Percentiles rank a stretch among this genome's conserved stretches.
Evolutionary conservation across 177 flowering plant species (phyloP).

Genomic region (Vitis hybrid): DNA sequence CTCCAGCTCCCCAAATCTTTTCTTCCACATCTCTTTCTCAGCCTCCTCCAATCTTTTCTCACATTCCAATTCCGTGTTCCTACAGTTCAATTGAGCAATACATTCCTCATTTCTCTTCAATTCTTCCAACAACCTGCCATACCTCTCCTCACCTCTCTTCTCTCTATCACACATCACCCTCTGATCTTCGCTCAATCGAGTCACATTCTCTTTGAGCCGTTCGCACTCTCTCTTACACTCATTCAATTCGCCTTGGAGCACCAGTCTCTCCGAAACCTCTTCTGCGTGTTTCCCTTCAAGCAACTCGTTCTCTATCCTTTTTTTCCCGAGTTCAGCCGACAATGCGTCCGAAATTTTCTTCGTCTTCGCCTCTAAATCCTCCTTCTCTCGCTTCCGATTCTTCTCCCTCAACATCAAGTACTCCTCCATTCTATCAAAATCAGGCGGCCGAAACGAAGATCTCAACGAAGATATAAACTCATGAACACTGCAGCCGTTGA

Average conservation of each 20-base stretch:
- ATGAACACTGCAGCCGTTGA: slow-evolving; percentile 1
- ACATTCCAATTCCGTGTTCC: neutral
- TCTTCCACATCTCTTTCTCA: neutral
- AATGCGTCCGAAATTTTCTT: too few relatives aligned
- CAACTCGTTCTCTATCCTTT: neutral
- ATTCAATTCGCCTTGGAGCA: neutral
- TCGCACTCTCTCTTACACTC: neutral
- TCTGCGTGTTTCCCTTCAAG: neutral
- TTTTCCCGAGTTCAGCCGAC: too few relatives aligned
- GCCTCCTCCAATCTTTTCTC: neutral
- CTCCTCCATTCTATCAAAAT: slow-evolving; percentile 9
- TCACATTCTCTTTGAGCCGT: neutral
- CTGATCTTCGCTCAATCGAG: neutral
- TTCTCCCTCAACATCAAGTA: slow-evolving; percentile 7
- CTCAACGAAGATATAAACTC: slow-evolving; percentile 17
- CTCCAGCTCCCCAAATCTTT: neutral
- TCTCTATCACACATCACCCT: neutral
- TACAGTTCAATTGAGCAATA: neutral
- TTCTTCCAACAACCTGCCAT: neutral
- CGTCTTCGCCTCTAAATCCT: neutral
- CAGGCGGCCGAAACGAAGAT: slow-evolving; percentile 13
- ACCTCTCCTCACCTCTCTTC: neutral
- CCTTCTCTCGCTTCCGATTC: neutral
- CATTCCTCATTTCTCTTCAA: neutral
- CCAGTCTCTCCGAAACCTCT: neutral